Evolutionary conservation across 306 rosid species (phyloP), one percentile per base, ranked within the genome.

Genomic region (Cucurbita argyrosperma): DNA sequence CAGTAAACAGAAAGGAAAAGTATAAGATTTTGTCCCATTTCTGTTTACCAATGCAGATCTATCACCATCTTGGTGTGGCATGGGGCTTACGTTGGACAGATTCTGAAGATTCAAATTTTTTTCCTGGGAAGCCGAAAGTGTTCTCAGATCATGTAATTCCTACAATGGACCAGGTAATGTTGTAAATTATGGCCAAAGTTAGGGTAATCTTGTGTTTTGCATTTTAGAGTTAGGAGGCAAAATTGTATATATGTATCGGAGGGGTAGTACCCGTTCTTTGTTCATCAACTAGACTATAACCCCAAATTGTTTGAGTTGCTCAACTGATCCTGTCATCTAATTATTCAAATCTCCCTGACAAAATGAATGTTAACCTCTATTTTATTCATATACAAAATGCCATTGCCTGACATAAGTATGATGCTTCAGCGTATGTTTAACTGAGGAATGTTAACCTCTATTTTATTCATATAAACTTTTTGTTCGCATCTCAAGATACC

Each of bases 41-140:
- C 69, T 81, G 67, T 68, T 63, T 61, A 18, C 47, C 72, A 21
- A 43, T 8, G 73, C 84, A 93, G 98, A 87, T 93, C 78, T 89
- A 90, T 82, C 79, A 86, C 83, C 98, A 93, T 87, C 86, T 93
- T 66, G 93, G 93, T 69, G 79, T 84, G 84, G 89, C 97, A 59
- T 90, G 98, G 98, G 89, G 88, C 79, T 79, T 93, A 79, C 96
- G 92, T 71, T 93, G 97, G 98, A 76, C 79, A 51, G 72, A 77
- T 82, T 72, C 71, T 77, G 85, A 77, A 51, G 77, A 80, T 61
- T 50, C 74, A 71, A 81, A 47, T 38, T 62, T 77, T 62, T 14
- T 64, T 69, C 63, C 60, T 18, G 79, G 63, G 57, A 80, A 79
- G 81, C 87, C 65, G 82, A 84, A 82, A 50, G 83, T 78, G 74